Base-by-base conservation (phyloP, 75 land plant species). In the Chamaecyparis obtusa region DNA sequence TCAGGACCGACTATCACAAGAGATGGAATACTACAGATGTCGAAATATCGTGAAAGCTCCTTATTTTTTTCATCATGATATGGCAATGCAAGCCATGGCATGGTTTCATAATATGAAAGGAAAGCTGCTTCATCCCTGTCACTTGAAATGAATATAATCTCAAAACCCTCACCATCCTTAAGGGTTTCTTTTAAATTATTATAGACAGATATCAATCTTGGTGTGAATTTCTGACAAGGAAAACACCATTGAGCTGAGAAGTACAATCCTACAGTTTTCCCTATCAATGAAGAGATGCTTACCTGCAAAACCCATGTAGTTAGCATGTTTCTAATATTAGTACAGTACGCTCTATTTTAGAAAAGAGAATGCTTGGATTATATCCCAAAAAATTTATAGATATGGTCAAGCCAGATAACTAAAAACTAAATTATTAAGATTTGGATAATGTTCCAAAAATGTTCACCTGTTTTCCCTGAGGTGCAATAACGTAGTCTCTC, bases 21-120 rank as follows among this genome's bases (percentile, higher is more conserved):
- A 54, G 82, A 48, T 14, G 96, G 96, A 35, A 95, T 95, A 10
- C 90, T 90, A 56, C 83, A 67, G 0, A 95, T 91, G 46, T 95
- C 93, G 60, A 95, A 95, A 79, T 92, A 88, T 43, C 87, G 86
- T 46, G 90, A 46, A 3, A 95, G 93, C 9, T 48, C 17, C 49
- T 78, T 88, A 35, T 86, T 89, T 33, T 67, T 72, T 16, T 86
- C 83, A 69, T 93, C 93, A 44, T 87, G 86, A 49, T 85, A 95
- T 8, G 96, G 96, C 78, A 95, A 33, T 15, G 94, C 93, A 21
- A 93, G 91, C 96, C 96, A 95, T 84, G 96, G 96, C 96, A 95
- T 95, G 71, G 87, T 44, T 17, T 39, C 84, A 77, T 83, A 93
- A 82, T 92, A 95, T 13, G 86, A 84, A 2, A 44, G 67, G 76